Evolutionary conservation across 257 asterid species (phyloP).

Genomic region (Solanum virginianum): DNA sequence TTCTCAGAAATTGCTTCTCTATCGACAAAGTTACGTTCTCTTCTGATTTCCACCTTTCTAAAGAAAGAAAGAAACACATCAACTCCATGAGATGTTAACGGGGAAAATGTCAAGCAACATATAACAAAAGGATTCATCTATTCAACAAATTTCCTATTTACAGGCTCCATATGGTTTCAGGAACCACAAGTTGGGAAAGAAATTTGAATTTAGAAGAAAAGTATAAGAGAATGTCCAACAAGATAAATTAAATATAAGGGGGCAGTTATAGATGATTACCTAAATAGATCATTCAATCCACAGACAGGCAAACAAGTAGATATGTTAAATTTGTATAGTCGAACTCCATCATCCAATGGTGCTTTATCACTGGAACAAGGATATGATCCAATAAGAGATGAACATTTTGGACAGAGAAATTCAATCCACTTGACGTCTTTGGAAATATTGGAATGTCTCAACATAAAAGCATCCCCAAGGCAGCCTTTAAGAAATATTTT

Average conservation of each 20-base stretch:
- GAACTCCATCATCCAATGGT: conserved; percentile 76
- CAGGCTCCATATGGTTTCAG: background rate
- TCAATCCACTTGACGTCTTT: conserved; percentile 60
- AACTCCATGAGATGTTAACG: background rate
- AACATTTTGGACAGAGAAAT: conserved; percentile 63
- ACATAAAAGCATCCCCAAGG: conserved; percentile 77
- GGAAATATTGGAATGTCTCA: conserved; percentile 55
- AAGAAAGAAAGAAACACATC: background rate
- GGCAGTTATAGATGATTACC: conserved; percentile 19
- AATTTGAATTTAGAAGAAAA: background rate
- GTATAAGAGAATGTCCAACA: background rate
- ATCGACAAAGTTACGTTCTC: background rate
- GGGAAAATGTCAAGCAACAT: background rate
- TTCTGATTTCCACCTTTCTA: background rate
- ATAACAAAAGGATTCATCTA: background rate
- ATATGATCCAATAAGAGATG: conserved; percentile 68
- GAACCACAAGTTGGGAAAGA: background rate
- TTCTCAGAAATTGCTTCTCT: background rate
- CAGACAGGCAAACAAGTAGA: conserved; percentile 40
- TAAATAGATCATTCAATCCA: conserved; percentile 43
- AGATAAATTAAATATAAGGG: background rate
- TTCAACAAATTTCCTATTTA: background rate
- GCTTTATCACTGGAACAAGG: conserved; percentile 47
- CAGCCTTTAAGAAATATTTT: conserved; percentile 71
- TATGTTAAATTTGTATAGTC: conserved; percentile 62